Evolutionary conservation across 2,329 filamentous ascomycete species (phyloP), one percentile per base, ranked within the genome.

Genomic region (Penicillium sp.): DNA sequence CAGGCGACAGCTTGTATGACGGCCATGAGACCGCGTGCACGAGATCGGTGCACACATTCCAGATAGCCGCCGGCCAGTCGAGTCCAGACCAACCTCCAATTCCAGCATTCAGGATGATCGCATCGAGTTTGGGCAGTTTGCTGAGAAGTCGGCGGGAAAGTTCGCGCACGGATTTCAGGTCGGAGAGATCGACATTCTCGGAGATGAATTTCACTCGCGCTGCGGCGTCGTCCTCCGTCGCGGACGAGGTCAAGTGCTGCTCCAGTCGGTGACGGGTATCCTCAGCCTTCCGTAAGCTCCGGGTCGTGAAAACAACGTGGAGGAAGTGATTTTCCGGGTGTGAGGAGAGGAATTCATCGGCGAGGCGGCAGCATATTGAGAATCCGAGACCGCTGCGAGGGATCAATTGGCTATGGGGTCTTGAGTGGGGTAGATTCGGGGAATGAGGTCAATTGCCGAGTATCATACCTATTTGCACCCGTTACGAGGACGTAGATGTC

Each of bases 51-150:
- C 86, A 56, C 4, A 79, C 57, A 7, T 59, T 63, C 68, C 70
- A 79, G 19, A 81, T 63, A 1, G 86, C 80, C 38, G 58, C 54
- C 1, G 71, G 65, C 80, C 82, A 96, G 63, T 87, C 70, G 42
- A 94, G 63, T n/a, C 86, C 87, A 1, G 74, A 78, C 86, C 88
- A 95, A 2, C 87, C 89, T 15, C 89, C 88, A 26, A 91, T 84
- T 0, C 90, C 93, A 11, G 91, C 91, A 65, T 96, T 96, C 62
- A 87, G 83, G 25, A 97, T 74, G 15, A 93, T 74, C 2, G 78
- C 78, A 64, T 97, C 88, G 19, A 98, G 73, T 48, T 83, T 81
- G 2, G 86, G 83, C 27, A 88, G 57, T 25, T 68, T 47, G 27
- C 62, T 41, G 33, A 74, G 59, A 42, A 84, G 60, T 45, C 70